These are phyloP conservation scores for Aureobasidium sp. DNA, from an alignment of 2,329 filamentous ascomycete species.

Conservation along the genomic window DNA sequence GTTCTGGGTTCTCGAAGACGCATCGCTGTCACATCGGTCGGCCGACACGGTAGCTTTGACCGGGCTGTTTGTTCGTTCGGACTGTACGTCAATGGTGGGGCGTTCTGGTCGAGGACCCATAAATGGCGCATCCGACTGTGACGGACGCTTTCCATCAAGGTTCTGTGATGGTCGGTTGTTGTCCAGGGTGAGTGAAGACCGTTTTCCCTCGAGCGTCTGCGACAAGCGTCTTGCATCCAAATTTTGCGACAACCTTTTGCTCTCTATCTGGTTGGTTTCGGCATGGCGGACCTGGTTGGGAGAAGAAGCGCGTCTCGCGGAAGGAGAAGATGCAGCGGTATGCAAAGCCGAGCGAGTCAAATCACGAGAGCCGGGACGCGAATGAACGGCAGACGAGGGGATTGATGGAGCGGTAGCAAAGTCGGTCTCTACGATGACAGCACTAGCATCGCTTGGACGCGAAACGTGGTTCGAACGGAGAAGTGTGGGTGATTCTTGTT, in stretches of 20 bases:
- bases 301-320: background rate
- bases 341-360: conserved; percentile 4
- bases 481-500: background rate
- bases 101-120: conserved; percentile 8
- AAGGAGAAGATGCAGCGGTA: conserved; percentile 8
- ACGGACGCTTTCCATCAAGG: background rate
- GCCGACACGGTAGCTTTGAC: background rate
- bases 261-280: background rate
- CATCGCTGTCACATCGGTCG: background rate
- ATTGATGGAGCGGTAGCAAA: background rate
- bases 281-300: background rate
- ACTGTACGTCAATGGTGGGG: background rate
- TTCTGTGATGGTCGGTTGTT: background rate
- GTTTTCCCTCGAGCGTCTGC: background rate
- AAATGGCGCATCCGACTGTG: conserved; percentile 10
- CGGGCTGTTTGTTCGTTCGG: background rate
- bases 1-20: background rate
- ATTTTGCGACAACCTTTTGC: background rate
- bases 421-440: background rate
- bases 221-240: background rate
- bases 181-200: background rate
- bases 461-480: conserved; percentile 4
- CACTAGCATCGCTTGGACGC: background rate
- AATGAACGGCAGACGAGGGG: conserved; percentile 10
- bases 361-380: conserved; percentile 9